These are phyloP conservation scores for Delitschia confertaspora DNA, from an alignment of 495 filamentous ascomycete species.

Conservation along the genomic window DNA sequence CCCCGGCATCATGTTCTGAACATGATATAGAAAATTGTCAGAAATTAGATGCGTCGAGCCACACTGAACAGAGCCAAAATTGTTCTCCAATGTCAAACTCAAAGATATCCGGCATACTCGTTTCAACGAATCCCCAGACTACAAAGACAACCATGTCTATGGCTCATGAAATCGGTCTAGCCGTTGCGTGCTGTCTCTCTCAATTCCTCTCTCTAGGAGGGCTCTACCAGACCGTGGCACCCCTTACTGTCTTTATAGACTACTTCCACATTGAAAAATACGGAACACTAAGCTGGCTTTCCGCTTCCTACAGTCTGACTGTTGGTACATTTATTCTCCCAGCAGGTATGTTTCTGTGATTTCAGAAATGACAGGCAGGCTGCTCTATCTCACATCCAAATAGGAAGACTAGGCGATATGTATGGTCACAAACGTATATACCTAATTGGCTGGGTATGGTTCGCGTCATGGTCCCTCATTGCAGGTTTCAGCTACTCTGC, in stretches of 20 bases:
- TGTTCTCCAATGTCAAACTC: no score
- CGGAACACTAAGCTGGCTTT: conserved; percentile 29
- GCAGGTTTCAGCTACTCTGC: conserved; percentile 33
- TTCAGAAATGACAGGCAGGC: not conserved
- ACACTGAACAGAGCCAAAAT: no score
- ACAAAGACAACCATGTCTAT: conserved; percentile 26
- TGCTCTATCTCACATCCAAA: no score
- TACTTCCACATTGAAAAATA: conserved; percentile 22
- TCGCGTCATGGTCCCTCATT: conserved; percentile 27
- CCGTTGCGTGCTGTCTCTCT: conserved; percentile 38
- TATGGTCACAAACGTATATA: conserved; percentile 30
- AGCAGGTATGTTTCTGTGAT: conserved; percentile 19
- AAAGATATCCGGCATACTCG: no score
- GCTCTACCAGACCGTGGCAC: conserved; percentile 22
- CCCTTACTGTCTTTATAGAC: conserved; percentile 18
- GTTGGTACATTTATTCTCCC: conserved; percentile 31
- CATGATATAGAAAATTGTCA: no score
- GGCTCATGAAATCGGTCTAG: conserved; percentile 37
- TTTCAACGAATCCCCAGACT: no score
- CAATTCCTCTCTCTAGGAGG: conserved; percentile 34
- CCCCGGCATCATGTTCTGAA: no score
- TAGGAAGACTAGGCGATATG: conserved; percentile 30
- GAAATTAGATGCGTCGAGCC: no score
- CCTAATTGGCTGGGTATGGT: conserved; percentile 29
- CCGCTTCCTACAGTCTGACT: conserved; percentile 27